Evolutionary conservation across 2,329 filamentous ascomycete species (phyloP).

Genomic region (Trichoderma pleuroti): DNA sequence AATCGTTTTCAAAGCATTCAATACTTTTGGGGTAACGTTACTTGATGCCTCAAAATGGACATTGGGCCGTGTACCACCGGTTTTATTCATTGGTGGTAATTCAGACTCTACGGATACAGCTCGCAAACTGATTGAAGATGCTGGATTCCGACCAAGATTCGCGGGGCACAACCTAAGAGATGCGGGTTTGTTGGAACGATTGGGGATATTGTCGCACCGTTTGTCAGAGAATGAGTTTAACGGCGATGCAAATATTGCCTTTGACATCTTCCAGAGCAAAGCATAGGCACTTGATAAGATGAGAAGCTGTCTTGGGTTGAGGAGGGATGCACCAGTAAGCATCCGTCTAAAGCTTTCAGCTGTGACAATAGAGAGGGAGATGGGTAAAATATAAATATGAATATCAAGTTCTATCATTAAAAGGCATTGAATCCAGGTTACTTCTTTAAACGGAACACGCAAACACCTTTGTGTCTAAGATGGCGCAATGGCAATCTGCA

Average conservation of each 20-base stretch:
- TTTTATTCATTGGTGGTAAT: not conserved
- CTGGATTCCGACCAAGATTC: not conserved
- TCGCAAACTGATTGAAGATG: not conserved
- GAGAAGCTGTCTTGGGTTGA: not conserved
- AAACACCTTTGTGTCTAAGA: not conserved
- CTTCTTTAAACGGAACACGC: no score
- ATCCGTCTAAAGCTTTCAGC: not conserved
- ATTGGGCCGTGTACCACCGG: not conserved
- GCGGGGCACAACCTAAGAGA: not conserved
- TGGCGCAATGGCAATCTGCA: not conserved
- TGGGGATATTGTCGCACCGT: not conserved
- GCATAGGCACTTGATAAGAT: not conserved
- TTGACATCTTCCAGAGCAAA: not conserved
- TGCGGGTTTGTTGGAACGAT: not conserved
- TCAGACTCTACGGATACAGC: not conserved
- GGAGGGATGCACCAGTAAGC: not conserved
- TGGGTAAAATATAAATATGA: rapidly evolving
- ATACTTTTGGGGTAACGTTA: not conserved
- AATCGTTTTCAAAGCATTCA: not conserved
- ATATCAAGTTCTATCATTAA: not conserved
- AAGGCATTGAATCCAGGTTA: no score
- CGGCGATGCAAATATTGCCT: not conserved
- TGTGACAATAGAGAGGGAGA: rapidly evolving
- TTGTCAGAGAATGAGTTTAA: not conserved
- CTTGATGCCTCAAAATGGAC: not conserved